Conservation (phyloP, 2,329 filamentous ascomycete species). For the Parascedosporium putredinis region DNA sequence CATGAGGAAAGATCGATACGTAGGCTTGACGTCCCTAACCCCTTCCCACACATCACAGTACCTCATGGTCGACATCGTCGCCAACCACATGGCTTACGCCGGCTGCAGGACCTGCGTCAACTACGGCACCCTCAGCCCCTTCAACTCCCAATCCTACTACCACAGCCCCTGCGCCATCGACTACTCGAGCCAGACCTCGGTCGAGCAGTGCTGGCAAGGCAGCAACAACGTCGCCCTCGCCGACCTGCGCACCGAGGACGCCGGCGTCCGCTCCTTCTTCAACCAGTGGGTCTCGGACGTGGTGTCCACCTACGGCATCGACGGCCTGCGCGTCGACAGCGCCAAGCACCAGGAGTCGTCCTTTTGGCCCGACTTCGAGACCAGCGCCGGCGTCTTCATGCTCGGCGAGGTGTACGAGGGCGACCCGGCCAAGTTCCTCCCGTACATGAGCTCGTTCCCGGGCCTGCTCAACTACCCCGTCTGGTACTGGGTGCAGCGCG, state of each 20-base stretch:
- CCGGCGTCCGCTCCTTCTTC: constrained; percentile 56
- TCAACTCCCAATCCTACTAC: constrained; percentile 42
- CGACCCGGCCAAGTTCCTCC: constrained; percentile 39
- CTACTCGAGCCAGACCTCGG: constrained; percentile 33
- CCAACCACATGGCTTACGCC: constrained; percentile 41
- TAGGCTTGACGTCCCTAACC: too few species aligned
- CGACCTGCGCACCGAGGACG: constrained; percentile 70
- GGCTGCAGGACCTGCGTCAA: constrained; percentile 33
- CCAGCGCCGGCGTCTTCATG: constrained; percentile 50
- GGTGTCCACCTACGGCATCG: constrained; percentile 60
- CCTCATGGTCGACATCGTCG: constrained; percentile 45
- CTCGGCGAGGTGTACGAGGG: constrained; percentile 54
- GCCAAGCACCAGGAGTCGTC: constrained; percentile 57
- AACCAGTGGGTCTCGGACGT: constrained; percentile 53
- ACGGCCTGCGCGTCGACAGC: constrained; percentile 58
- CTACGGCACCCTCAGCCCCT: constrained; percentile 43
- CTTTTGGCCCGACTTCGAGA: constrained; percentile 32
- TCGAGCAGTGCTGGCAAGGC: constrained; percentile 38
- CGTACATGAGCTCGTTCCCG: constrained; percentile 40
- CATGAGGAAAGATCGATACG: too few species aligned
- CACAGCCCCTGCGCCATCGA: constrained; percentile 43
- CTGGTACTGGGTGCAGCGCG: constrained; percentile 12
- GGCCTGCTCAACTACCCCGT: constrained; percentile 35
- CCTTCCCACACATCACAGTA: too few species aligned
- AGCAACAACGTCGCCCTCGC: constrained; percentile 36